phyloP scores from a whole-genome alignment of 2,329 filamentous ascomycete genomes.

The Venturia oleaginea region DNA sequence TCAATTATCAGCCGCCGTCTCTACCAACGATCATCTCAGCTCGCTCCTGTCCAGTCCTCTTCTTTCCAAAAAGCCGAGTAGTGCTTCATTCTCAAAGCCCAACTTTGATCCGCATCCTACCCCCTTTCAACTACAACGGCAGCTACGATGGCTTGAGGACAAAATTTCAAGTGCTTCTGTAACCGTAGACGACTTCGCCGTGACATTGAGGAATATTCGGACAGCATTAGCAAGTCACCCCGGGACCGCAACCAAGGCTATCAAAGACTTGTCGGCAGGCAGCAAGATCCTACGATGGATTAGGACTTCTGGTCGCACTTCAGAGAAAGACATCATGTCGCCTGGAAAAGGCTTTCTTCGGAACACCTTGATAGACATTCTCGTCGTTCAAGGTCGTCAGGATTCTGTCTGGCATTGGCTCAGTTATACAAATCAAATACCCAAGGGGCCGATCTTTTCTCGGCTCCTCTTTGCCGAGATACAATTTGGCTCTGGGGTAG shows the following conservation, averaged over 20 bases:
- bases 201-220: not conserved
- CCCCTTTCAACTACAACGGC: not conserved
- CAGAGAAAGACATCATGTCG: not conserved
- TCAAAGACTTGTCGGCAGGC: not conserved
- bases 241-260: not conserved
- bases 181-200: not conserved
- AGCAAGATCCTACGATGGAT: constrained; percentile 7
- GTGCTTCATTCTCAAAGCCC: not conserved
- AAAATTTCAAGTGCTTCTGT: constrained; percentile 5
- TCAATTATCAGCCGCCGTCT: not conserved
- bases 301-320: not conserved
- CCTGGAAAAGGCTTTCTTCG: not conserved
- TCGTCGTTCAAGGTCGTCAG: constrained; percentile 8
- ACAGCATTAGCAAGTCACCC: not conserved
- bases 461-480: not conserved
- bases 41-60: constrained; percentile 9
- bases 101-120: not conserved
- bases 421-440: not conserved
- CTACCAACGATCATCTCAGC: constrained; percentile 6
- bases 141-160: constrained; percentile 8
- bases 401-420: constrained; percentile 5
- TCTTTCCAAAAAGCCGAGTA: constrained; percentile 7
- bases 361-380: constrained; percentile 6
- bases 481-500: not conserved
- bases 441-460: not conserved